Evolutionary conservation across 208 protist species (phyloP), one percentile per base, ranked within the genome.

Genomic region (Wallacemonas sp.): DNA sequence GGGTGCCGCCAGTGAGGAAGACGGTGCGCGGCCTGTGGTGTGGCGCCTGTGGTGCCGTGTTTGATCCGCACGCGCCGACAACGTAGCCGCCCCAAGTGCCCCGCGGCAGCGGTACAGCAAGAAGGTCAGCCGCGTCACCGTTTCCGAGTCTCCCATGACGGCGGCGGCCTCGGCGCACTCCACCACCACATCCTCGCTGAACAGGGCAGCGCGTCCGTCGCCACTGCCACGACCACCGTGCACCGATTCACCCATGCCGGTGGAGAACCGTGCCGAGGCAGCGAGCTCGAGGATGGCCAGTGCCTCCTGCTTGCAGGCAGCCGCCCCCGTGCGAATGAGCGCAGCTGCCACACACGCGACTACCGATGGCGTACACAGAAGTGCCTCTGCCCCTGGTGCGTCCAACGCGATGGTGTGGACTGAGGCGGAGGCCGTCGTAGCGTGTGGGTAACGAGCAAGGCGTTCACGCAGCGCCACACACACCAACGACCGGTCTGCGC

Each of bases 91-190:
- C 12, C 65, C 73, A 5, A 88, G 46, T 0, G 70, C 68, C 12
- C 81, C 85, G 32, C 66, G 63, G 33, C 42, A 72, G 38, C 76
- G 81, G 63, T 87, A 89, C 27, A 91, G 52, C 2, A 91, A 58
- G 71, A 89, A 86, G 29, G 86, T 87, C 44, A 91, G 72, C 6
- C 85, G 78, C 41, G 81, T 75, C 22, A 91, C 79, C 1, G 71
- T 83, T 36, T 91, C 81, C 1, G 76, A 42, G 61, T 91, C 85
- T 0, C 85, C 81, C 26, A 59, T 64, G 26, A 75, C 34, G 12
- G 81, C 85, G 1, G 81, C 81, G 2, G 65, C 75, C 59, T 91
- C 85, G n/a, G 85, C 85, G 50, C 76, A 87, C 50, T 71, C 70
- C 38, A 78, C 76, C 24, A 66, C 72, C 21, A 86, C 68, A n/a